Evolutionary conservation across 164 flowering plant species (phyloP).

Genomic region (Malania oleifera): DNA sequence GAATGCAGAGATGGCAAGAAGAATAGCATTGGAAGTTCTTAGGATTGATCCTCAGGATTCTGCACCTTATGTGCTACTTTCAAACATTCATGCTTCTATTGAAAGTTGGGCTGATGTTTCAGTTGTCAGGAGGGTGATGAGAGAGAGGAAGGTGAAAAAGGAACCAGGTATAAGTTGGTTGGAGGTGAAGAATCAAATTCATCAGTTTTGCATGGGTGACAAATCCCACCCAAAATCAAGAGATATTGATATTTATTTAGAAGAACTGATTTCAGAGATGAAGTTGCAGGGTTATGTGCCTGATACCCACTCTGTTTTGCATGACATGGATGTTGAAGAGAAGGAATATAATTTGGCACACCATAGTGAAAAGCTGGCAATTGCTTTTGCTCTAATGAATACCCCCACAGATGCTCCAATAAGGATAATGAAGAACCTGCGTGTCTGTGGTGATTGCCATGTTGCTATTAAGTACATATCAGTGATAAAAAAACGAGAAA

Average conservation of each 20-base stretch:
- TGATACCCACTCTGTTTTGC: conserved; percentile 43
- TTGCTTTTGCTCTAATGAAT: conserved; percentile 62
- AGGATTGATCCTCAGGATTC: conserved; percentile 54
- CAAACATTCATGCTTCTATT: conserved; percentile 58
- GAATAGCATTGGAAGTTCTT: conserved; percentile 44
- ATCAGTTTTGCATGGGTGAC: conserved; percentile 52
- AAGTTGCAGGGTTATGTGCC: conserved; percentile 52
- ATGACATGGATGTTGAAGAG: conserved; percentile 63
- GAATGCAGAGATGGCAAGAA: conserved; percentile 59
- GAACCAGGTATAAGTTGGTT: conserved; percentile 85
- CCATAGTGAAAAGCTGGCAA: conserved; percentile 71
- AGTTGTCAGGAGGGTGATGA: conserved; percentile 53
- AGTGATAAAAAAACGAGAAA: conserved; percentile 40
- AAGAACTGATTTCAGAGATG: conserved; percentile 44
- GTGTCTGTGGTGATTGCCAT: conserved; percentile 67
- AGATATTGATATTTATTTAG: conserved; percentile 46
- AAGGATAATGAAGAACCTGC: conserved; percentile 72
- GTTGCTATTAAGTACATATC: conserved; percentile 58
- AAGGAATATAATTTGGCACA: conserved; percentile 51
- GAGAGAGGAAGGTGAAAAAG: conserved; percentile 53
- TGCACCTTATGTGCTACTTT: conserved; percentile 58
- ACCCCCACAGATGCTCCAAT: conserved; percentile 40
- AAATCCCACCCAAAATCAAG: conserved; percentile 42
- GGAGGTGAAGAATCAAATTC: conserved; percentile 58
- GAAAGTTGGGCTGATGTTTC: conserved; percentile 62